Evolutionary conservation across 2,329 filamentous ascomycete species (phyloP), one percentile per base, ranked within the genome.

Genomic region (Fusarium floridanum): DNA sequence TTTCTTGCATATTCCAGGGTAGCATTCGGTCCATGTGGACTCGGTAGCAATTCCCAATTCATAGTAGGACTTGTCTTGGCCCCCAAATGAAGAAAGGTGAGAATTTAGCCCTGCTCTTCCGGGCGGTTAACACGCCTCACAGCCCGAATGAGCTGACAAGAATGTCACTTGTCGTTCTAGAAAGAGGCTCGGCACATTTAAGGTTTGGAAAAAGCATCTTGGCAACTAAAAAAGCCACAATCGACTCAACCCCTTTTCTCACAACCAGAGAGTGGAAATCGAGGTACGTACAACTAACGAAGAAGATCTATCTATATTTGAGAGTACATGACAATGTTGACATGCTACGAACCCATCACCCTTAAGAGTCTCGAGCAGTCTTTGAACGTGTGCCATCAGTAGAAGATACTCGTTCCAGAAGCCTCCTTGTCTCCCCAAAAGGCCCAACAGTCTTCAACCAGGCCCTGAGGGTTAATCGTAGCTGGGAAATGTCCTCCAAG

Each of bases 401-500:
- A 37, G 32, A 61, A 65, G 17, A 61, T n/a, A 8, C 22, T 5
- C 16, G 56, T 59, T 16, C 63, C 39, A 37, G 63, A 65, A 65
- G 22, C 29, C 11, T 45, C n/a, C 17, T 37, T 60, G 8, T 65
- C 39, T 12, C 63, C 39, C 63, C 63, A 65, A 50, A 65, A 64
- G 7, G 53, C 39, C 63, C 63, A 65, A 6, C 53, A 65, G 22
- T 60, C 63, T 20, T 65, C 53, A 20, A 37, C 63, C 4, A 65
- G 53, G 29, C 29, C 45, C 24, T n/a, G 36, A 20, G 63, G 53
- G 20, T 60, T 65, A 22, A 65, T 10, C 12, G 48, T 48, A 32
- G 63, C 63, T 14, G 63, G 63, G n/a, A 65, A 65, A 22, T 65
- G 63, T 4, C 63, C 63, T 11, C 63, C 63, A 22, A 65, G 53